phyloP scores from a whole-genome alignment of 768 basidiomycete species.

The Hygrophorus pudorinus region DNA sequence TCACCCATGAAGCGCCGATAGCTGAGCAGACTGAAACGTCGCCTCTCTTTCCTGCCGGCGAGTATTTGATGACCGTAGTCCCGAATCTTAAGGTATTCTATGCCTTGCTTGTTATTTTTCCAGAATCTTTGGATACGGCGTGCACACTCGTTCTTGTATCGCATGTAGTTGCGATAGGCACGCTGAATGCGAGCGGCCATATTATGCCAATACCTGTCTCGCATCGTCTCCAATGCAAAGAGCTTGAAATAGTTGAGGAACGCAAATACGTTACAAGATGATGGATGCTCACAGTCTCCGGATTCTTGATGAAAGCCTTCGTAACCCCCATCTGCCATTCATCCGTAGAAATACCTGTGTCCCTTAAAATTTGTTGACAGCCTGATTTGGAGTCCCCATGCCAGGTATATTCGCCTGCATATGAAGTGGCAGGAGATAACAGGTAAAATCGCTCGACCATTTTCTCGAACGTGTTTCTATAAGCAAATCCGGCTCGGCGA shows the following conservation, averaged over 20 bases:
- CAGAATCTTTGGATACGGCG: slow-evolving; percentile 95
- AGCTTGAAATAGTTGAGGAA: slow-evolving; percentile 40
- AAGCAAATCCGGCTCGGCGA: slow-evolving; percentile 94
- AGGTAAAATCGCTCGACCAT: slow-evolving; percentile 99
- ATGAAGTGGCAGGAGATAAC: slow-evolving; percentile 88
- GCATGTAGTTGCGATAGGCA: slow-evolving; percentile 91
- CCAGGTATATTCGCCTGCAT: slow-evolving; percentile 99
- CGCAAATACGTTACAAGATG: slow-evolving; percentile 2
- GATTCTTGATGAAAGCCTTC: slow-evolving; percentile 99
- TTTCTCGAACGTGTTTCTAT: slow-evolving; percentile 97
- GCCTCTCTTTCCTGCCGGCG: slow-evolving; percentile 84
- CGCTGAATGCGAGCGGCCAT: slow-evolving; percentile 97
- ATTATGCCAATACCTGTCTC: slow-evolving; percentile 99
- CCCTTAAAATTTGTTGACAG: slow-evolving; percentile 85
- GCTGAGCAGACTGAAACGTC: slow-evolving; percentile 87
- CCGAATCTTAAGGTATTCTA: slow-evolving; percentile 83
- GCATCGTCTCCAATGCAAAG: slow-evolving; percentile 97
- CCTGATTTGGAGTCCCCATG: slow-evolving; percentile 82
- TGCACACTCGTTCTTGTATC: slow-evolving; percentile 93
- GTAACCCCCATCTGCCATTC: slow-evolving; percentile 99
- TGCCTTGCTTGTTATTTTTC: slow-evolving; percentile 93
- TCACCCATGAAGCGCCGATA: slow-evolving; percentile 95
- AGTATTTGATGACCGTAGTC: slow-evolving; percentile 93
- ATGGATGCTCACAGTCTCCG: slow-evolving; percentile 63
- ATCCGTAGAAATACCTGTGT: slow-evolving; percentile 91